Evolutionary conservation across 176 grass and related monocot genomes (phyloP), one percentile per base, ranked within the genome.

Genomic region (Eleusine coracana): DNA sequence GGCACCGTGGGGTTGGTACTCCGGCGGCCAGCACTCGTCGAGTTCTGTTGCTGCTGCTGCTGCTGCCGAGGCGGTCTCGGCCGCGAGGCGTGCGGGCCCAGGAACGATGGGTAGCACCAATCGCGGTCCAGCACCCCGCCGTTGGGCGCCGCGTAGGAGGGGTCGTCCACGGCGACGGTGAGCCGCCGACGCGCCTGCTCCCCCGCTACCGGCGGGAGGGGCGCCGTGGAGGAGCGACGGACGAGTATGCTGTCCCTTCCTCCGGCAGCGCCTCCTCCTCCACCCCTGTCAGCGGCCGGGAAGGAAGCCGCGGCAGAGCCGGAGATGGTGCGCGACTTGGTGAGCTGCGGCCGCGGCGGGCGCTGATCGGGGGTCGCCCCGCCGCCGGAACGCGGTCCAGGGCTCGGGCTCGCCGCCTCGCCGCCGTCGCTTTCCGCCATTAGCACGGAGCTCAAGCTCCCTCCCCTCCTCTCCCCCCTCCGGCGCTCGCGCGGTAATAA

Each of bases 51-150:
- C 80, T 79, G 83, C 46, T 66, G 87, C 63, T 76, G 80, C 71
- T 72, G 78, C 73, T 76, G 80, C 48, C 83, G 73, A 54, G 80
- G 78, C 58, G 82, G 71, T 66, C 89, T 85, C 61, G 70, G 84
- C 14, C 90, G 88, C 27, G 88, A 63, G 42, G 84, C 80, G 79
- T 91, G 84, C 64, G 92, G 88, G 3, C 92, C 96, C 60, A 95
- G 88, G 81, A 93, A 91, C 41, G 96, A 98, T 1, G 96, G 89
- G 80, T 86, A 95, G 91, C 80, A 93, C 96, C 92, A 95, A 54
- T 95, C 92, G 31, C 85, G 90, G 85, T 98, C 95, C 41, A 89
- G 78, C 81, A 90, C 79, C 21, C 87, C 88, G 56, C 73, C 91
- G 88, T 83, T 90, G 46, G 75, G 73, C 10, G 84, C 11, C 18